Conservation (phyloP, 257 asterid genomes). For the Nicotiana benthamiana region DNA sequence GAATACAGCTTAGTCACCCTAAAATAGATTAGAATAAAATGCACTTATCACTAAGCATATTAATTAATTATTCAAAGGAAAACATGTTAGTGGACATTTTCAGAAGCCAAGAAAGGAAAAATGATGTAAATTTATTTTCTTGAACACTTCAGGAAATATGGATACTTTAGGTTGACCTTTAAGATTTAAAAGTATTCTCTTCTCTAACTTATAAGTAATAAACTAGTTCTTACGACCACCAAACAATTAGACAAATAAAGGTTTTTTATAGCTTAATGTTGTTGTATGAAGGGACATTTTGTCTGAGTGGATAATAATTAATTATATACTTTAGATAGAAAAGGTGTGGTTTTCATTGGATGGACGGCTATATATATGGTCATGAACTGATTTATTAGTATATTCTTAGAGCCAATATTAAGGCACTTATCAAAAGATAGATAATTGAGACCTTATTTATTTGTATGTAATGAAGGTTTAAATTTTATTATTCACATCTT, state of each 20-base stretch:
- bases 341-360: neutral
- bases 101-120: neutral
- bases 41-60: neutral
- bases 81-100: neutral
- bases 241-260: neutral
- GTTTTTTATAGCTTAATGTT: neutral
- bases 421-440: neutral
- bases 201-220: neutral
- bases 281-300: neutral
- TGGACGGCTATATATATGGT: neutral
- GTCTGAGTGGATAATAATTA: neutral
- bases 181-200: neutral
- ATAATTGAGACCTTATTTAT: neutral
- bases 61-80: neutral
- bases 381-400: neutral
- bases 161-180: neutral
- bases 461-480: neutral
- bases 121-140: neutral
- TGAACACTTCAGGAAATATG: neutral
- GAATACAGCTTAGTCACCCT: neutral
- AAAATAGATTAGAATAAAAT: neutral
- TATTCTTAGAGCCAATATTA: neutral
- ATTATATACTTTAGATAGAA: too few relatives aligned
- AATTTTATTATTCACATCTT: too few relatives aligned
- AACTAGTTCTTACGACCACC: neutral